Percentiles rank a stretch among this genome's conserved stretches.
phyloP scores from a whole-genome alignment of 805 yeast genomes.

The Metschnikowia lunata region DNA sequence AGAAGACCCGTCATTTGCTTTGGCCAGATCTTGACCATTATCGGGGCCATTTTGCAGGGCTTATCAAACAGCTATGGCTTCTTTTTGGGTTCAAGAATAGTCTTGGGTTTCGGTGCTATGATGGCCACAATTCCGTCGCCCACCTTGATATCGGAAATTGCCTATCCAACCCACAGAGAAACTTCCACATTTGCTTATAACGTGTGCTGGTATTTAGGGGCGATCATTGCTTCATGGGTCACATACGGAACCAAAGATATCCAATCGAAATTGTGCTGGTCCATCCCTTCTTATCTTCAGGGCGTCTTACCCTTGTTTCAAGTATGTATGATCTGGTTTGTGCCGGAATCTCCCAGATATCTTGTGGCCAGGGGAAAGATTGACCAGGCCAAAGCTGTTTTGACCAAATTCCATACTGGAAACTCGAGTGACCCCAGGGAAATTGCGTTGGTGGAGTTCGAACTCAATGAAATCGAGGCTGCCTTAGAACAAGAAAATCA shows the following conservation, averaged over 20 bases:
- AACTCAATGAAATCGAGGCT: conserved; percentile 23
- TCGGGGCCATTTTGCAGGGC: conserved; percentile 40
- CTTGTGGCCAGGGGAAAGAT: conserved; percentile 37
- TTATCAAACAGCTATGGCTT: conserved; percentile 28
- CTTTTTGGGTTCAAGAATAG: conserved; percentile 42
- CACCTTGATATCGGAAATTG: conserved; percentile 46
- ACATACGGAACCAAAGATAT: conserved; percentile 41
- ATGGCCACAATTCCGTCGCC: conserved; percentile 44
- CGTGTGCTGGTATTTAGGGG: conserved; percentile 51
- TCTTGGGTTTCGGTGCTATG: conserved; percentile 46
- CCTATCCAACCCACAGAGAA: conserved; percentile 42
- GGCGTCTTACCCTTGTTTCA: conserved; percentile 45
- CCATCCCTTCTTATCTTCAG: conserved; percentile 52
- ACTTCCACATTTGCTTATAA: conserved; percentile 39
- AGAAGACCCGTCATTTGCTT: conserved; percentile 32
- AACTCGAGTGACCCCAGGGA: conserved; percentile 25
- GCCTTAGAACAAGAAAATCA: conserved; percentile 37
- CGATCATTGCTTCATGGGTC: conserved; percentile 50
- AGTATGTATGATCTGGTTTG: conserved; percentile 17
- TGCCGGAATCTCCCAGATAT: conserved; percentile 51
- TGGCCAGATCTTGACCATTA: conserved; percentile 24
- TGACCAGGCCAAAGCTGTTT: conserved; percentile 41
- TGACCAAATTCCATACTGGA: conserved; percentile 40
- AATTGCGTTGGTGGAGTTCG: conserved; percentile 18
- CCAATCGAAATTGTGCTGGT: conserved; percentile 40